Percentiles rank a stretch among this genome's conserved stretches.
phyloP scores from a whole-genome alignment of 305 asterid species.

The Solanum hybrid region DNA sequence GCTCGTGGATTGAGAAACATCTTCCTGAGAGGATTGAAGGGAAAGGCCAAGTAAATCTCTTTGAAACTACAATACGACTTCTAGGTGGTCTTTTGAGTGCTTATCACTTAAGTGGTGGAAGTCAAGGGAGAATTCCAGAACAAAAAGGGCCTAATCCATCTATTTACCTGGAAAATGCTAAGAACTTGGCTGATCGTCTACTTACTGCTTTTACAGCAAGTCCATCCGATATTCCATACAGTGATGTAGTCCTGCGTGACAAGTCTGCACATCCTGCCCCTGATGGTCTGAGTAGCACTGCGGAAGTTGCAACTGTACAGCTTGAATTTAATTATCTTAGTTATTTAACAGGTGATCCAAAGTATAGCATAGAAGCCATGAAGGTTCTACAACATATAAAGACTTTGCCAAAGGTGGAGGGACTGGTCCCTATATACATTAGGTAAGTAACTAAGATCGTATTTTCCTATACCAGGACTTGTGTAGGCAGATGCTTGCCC shows the following conservation, averaged over 20 bases:
- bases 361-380: slow-evolving; percentile 76
- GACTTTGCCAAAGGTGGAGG: slow-evolving; percentile 69
- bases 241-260: slow-evolving; percentile 65
- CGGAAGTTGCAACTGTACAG: slow-evolving; percentile 87
- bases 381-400: slow-evolving; percentile 75
- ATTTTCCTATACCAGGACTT: not conserved
- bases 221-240: slow-evolving; percentile 67
- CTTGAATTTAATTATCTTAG: slow-evolving; percentile 94
- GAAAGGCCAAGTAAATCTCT: slow-evolving; percentile 83
- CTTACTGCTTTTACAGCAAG: slow-evolving; percentile 80
- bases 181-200: slow-evolving; percentile 77
- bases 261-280: slow-evolving; percentile 79
- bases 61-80: slow-evolving; percentile 89
- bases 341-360: slow-evolving; percentile 69
- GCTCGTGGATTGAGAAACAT: slow-evolving; percentile 78
- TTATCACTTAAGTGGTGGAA: slow-evolving; percentile 76
- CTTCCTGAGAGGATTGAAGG: slow-evolving; percentile 57
- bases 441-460: slow-evolving; percentile 30
- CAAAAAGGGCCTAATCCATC: slow-evolving; percentile 59
- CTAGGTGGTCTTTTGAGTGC: slow-evolving; percentile 97
- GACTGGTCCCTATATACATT: slow-evolving; percentile 82
- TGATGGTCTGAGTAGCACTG: slow-evolving; percentile 92
- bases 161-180: slow-evolving; percentile 84
- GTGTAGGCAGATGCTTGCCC: not conserved
- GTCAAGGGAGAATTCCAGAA: slow-evolving; percentile 33